Base-by-base conservation (phyloP, 805 yeast species). In the Metschnikowia lochheadii region DNA sequence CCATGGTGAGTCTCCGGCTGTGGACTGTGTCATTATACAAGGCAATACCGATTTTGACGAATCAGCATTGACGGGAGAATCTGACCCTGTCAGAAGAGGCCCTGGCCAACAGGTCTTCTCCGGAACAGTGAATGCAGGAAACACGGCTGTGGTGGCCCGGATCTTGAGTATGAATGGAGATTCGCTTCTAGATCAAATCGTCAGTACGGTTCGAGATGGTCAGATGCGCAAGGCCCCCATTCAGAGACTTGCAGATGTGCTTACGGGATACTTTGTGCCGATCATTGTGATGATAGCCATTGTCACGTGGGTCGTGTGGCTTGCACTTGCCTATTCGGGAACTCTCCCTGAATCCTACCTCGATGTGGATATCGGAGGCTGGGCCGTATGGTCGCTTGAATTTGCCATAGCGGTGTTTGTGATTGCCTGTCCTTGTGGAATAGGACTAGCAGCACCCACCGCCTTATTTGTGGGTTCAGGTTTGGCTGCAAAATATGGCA, bases 381-480 rank as follows among this genome's bases (percentile, higher is more conserved):
- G 91, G 89, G 70, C 78, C 0, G 78, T 85, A 11, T 87, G 92
- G 90, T 83, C 91, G 0, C 71, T 87, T 49, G 84, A 85, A 57
- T 87, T 87, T 66, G 81, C 90, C 1, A 84, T 87, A 55, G 80
- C 91, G 0, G 92, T 87, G 1, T 85, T 87, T 67, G 92, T 87
- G 1, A 81, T 87, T 46, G 92, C 92, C 0, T 87, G 95, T 62
- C 95, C 95, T 1, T 87, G 94, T 71, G 95, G 92, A 1, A 80
- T 87, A 57, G 94, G 92, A 1, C 70, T 87, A 20, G 94, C 94
- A 21, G 94, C 92, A 1, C 94, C 94, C 1, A 86, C 92, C 1
- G 92, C 94, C 0, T 63, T 87, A 38, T 85, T 84, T 69, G 89
- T 87, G 11, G 94, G 94, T 2, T 75, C 89, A 15, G 89, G 92